phyloP scores from a whole-genome alignment of 2,329 filamentous ascomycete genomes.

The Cladophialophora carrionii region DNA sequence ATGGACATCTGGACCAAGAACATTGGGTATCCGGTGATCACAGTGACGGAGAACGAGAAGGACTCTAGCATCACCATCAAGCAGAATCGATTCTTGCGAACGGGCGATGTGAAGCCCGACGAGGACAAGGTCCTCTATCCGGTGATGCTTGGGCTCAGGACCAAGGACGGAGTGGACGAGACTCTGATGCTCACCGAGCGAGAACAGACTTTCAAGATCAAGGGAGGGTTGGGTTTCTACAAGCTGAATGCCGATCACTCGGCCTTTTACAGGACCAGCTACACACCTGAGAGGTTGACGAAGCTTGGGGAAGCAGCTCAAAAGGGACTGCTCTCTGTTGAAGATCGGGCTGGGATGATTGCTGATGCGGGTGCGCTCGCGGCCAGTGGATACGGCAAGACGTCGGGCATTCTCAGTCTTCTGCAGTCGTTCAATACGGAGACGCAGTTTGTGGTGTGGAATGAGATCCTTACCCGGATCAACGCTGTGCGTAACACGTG shows the following conservation, averaged over 20 bases:
- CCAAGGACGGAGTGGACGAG: conserved; percentile 80
- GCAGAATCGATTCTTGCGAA: conserved; percentile 93
- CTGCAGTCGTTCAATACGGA: conserved; percentile 82
- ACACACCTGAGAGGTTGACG: conserved; percentile 77
- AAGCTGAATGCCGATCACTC: conserved; percentile 96
- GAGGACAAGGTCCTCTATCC: conserved; percentile 88
- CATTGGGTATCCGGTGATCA: conserved; percentile 88
- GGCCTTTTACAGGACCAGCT: conserved; percentile 87
- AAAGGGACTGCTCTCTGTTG: conserved; percentile 75
- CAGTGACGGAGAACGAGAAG: conserved; percentile 74
- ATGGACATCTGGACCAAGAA: conserved; percentile 98
- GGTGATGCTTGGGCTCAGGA: conserved; percentile 83
- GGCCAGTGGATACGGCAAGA: conserved; percentile 89
- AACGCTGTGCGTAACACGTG: conserved; percentile 79
- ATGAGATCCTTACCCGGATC: conserved; percentile 80
- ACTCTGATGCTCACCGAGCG: conserved; percentile 71
- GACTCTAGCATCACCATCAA: conserved; percentile 79
- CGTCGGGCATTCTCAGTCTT: conserved; percentile 81
- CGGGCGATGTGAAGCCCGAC: conserved; percentile 88
- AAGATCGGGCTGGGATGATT: conserved; percentile 93
- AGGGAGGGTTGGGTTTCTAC: conserved; percentile 78
- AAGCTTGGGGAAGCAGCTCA: conserved; percentile 89
- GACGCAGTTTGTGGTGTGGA: conserved; percentile 91
- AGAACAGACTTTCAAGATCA: conserved; percentile 75
- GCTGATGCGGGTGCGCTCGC: conserved; percentile 89